Evolutionary conservation across 257 asterid genomes (phyloP).

Genomic region (Hygrophila difformis): DNA sequence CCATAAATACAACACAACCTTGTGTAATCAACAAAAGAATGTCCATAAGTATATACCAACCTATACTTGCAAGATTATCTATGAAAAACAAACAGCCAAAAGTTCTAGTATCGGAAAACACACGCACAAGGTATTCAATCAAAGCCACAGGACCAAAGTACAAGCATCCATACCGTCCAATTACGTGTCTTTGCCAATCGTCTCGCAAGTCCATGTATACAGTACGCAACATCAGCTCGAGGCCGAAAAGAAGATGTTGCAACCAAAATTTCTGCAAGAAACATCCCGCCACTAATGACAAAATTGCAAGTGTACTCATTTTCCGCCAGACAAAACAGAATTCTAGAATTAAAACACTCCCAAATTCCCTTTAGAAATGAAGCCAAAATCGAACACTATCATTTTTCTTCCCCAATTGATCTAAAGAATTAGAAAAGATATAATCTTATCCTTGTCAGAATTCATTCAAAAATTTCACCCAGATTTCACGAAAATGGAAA

Average conservation of each 20-base stretch:
- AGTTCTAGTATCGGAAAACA: too few species aligned
- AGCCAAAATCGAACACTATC: background rate
- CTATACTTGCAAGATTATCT: too few species aligned
- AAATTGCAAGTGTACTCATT: constrained; percentile 19
- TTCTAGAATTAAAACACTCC: constrained; percentile 5
- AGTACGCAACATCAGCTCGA: constrained; percentile 91
- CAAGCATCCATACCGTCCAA: constrained; percentile 75
- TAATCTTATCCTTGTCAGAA: background rate
- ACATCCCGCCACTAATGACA: constrained; percentile 20
- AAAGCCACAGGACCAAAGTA: background rate
- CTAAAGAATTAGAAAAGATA: too few species aligned
- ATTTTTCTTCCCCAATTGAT: constrained; percentile 1
- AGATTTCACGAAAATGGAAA: constrained; percentile 12
- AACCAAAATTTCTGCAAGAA: constrained; percentile 76
- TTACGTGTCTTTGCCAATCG: constrained; percentile 88
- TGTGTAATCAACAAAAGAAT: too few species aligned
- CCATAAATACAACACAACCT: constrained; percentile 3
- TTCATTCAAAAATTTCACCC: background rate
- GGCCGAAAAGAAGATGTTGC: constrained; percentile 74
- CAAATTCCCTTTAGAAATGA: background rate
- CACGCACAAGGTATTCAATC: background rate
- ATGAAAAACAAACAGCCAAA: too few species aligned
- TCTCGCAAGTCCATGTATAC: constrained; percentile 83
- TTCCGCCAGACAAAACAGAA: constrained; percentile 8
- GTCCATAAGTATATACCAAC: too few species aligned